phyloP scores from a whole-genome alignment of 2,329 filamentous ascomycete genomes.

The Alternaria longipes region DNA sequence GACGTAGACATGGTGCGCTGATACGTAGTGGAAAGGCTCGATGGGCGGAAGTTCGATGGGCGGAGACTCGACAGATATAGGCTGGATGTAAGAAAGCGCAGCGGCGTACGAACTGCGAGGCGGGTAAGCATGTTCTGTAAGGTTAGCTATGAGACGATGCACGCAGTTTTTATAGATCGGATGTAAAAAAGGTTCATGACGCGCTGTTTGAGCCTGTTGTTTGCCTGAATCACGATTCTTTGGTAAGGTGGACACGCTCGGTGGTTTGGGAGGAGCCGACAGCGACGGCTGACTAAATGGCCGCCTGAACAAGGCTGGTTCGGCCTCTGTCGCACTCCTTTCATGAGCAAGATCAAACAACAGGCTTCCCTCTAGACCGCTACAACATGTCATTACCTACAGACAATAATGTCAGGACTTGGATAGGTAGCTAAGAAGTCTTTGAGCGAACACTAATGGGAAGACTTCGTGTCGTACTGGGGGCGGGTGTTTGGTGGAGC shows the following conservation, averaged over 20 bases:
- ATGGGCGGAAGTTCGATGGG: slow-evolving; percentile 2
- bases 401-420: background rate
- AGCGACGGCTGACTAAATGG: slow-evolving; percentile 1
- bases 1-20: slow-evolving; percentile 41
- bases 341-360: background rate
- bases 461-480: no score
- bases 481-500: background rate
- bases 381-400: background rate
- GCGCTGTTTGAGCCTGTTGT: background rate
- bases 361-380: background rate
- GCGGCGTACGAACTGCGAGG: slow-evolving; percentile 12
- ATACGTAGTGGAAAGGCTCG: background rate
- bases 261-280: slow-evolving; percentile 1
- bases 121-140: slow-evolving; percentile 13
- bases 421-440: background rate
- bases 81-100: slow-evolving; percentile 12
- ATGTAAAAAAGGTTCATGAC: background rate
- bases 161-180: background rate
- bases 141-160: background rate
- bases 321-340: background rate
- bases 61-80: slow-evolving; percentile 8
- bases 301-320: background rate
- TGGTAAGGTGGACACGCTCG: background rate
- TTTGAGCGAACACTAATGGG: background rate
- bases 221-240: background rate